These are phyloP conservation scores for Capsicum pubescens DNA, from an alignment of 257 asterid genomes.

Conservation along the genomic window DNA sequence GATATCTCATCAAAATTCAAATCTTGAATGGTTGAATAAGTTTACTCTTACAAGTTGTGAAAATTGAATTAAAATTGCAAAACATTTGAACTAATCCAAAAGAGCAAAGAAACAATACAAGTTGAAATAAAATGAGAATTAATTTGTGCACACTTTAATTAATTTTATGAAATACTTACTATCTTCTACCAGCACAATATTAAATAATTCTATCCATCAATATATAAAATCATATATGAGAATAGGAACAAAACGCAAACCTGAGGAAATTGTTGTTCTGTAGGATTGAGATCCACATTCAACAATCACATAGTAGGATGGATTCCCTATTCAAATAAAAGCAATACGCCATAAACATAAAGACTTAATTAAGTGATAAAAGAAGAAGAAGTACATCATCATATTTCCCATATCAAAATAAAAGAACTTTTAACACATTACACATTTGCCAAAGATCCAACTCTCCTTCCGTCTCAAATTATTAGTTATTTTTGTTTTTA, in stretches of 20 bases:
- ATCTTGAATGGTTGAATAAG: background rate
- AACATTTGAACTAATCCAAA: background rate
- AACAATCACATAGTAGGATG: conserved; percentile 62
- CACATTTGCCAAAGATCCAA: too few species aligned
- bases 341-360: background rate
- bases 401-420: background rate
- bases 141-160: background rate
- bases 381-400: background rate
- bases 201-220: background rate
- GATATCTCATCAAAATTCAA: background rate
- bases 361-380: background rate
- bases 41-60: background rate
- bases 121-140: background rate
- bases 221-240: background rate
- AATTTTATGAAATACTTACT: background rate
- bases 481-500: too few species aligned
- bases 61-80: background rate
- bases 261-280: conserved; percentile 68
- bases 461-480: too few species aligned
- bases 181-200: background rate
- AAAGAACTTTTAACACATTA: background rate
- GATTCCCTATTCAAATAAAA: conserved; percentile 47
- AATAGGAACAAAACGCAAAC: conserved; percentile 35
- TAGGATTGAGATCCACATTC: conserved; percentile 66
- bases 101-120: background rate